Evolutionary conservation across 345 rosid species (phyloP), one percentile per base, ranked within the genome.

Genomic region (Syzygium grande): DNA sequence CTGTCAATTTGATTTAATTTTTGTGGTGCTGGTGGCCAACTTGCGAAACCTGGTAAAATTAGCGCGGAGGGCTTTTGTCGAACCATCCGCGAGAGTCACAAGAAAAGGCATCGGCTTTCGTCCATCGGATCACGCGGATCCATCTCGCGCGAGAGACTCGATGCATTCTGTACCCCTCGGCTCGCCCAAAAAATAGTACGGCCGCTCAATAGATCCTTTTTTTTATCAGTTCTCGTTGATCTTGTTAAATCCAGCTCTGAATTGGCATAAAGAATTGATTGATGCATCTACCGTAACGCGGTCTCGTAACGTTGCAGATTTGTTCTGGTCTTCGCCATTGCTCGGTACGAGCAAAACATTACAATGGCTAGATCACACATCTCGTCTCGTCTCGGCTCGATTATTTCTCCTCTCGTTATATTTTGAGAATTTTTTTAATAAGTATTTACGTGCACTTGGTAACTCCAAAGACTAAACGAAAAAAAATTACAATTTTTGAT

Each of bases 31-130:
- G 79, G 34, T 17, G 79, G 80, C 46, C 80, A 9, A 17, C 80
- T 17, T 9, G 7, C 0, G 23, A 68, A 68, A 30, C 34, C 9
- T 41, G 3, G 43, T 41, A 41, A 41, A 58, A 0, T 58, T n/a
- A n/a, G n/a, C 11, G 27, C 0, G 3, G 0, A 58, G 7, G 7
- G 30, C 5, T 58, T 58, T 0, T 25, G 30, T 25, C 1, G 15
- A 25, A 25, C 15, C 0, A 13, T 0, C 0, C n/a, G 0, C 0
- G 14, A 25, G 29, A 9, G 14, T 58, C 11, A 58, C 65, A 27
- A 58, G 30, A 25, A 58, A 58, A 11, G 1, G 1, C 6, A 25
- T 58, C 11, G 5, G 25, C 25, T 56, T 23, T 56, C 0, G 2
- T 23, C 0, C 6, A 56, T 23, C 2, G 10, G 29, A 58, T 58